phyloP scores from a whole-genome alignment of 805 yeast species.

The Candida maltosa region DNA sequence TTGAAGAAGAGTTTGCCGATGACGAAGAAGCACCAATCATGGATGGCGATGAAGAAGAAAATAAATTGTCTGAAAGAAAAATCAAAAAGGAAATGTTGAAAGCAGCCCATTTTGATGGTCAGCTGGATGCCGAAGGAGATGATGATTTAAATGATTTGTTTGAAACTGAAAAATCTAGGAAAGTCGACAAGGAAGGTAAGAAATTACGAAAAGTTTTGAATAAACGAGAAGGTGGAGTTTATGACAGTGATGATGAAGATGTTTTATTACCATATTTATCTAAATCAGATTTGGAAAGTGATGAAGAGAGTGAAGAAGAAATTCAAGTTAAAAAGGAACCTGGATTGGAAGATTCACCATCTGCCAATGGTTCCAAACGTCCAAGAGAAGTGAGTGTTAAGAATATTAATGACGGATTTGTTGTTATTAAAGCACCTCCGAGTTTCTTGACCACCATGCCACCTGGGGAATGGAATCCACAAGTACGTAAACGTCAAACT shows the following conservation, averaged over 20 bases:
- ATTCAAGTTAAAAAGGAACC: slow-evolving; percentile 5
- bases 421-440: slow-evolving; percentile 63
- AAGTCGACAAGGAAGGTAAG: slow-evolving; percentile 88
- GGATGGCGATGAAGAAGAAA: slow-evolving; percentile 95
- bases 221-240: slow-evolving; percentile 84
- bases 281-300: slow-evolving; percentile 55
- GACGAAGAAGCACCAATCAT: slow-evolving; percentile 98
- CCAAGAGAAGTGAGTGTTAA: slow-evolving; percentile 21
- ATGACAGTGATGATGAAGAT: slow-evolving; percentile 70
- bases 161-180: slow-evolving; percentile 56
- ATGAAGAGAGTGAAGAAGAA: slow-evolving; percentile 51
- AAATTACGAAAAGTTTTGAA: slow-evolving; percentile 79
- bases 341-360: slow-evolving; percentile 3
- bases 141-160: slow-evolving; percentile 70
- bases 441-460: slow-evolving; percentile 66
- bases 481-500: slow-evolving; percentile 35
- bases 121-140: slow-evolving; percentile 53
- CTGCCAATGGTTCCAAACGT: too few relatives aligned
- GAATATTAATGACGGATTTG: slow-evolving; percentile 35
- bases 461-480: slow-evolving; percentile 82
- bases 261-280: slow-evolving; percentile 70
- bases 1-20: slow-evolving; percentile 95
- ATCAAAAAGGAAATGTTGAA: slow-evolving; percentile 81
- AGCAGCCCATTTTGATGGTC: slow-evolving; percentile 73
- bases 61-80: slow-evolving; percentile 80